Conservation (phyloP, 1,139 yeast species). For the Diutina neorugosa region DNA sequence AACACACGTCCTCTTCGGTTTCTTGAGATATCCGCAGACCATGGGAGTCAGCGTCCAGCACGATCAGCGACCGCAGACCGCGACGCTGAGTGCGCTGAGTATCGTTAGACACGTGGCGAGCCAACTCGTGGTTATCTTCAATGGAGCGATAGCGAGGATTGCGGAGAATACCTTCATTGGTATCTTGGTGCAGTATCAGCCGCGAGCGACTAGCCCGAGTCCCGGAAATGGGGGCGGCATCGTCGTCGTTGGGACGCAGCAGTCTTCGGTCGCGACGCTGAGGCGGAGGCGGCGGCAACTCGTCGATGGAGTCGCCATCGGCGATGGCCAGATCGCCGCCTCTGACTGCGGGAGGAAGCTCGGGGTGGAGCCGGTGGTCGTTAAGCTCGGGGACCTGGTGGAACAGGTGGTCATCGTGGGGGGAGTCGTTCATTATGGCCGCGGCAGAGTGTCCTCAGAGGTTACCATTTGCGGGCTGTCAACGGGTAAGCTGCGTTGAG, state of each 20-base stretch:
- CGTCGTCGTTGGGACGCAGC: background rate
- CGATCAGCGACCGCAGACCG: conserved; percentile 13
- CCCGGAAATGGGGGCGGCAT: background rate
- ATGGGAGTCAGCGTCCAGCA: conserved; percentile 58
- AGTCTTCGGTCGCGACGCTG: background rate
- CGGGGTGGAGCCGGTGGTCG: conserved; percentile 3
- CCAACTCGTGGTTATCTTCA: background rate
- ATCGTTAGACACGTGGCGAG: background rate
- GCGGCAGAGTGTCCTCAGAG: background rate
- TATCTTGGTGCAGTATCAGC: background rate
- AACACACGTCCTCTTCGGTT: conserved; percentile 95
- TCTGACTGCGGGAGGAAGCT: background rate
- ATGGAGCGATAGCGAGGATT: background rate
- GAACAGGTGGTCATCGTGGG: background rate
- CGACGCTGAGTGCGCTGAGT: background rate
- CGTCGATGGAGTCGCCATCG: background rate
- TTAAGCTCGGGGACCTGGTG: background rate
- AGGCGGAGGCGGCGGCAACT: background rate
- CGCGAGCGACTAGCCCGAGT: background rate
- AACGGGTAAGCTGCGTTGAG: background rate
- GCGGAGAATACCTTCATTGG: background rate
- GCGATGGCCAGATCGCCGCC: background rate
- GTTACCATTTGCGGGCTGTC: background rate
- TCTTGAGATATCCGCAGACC: conserved; percentile 68
- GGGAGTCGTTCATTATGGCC: background rate